Evolutionary conservation across 805 yeast species (phyloP), one percentile per base, ranked within the genome.

Genomic region (Lipomyces oligophaga): DNA sequence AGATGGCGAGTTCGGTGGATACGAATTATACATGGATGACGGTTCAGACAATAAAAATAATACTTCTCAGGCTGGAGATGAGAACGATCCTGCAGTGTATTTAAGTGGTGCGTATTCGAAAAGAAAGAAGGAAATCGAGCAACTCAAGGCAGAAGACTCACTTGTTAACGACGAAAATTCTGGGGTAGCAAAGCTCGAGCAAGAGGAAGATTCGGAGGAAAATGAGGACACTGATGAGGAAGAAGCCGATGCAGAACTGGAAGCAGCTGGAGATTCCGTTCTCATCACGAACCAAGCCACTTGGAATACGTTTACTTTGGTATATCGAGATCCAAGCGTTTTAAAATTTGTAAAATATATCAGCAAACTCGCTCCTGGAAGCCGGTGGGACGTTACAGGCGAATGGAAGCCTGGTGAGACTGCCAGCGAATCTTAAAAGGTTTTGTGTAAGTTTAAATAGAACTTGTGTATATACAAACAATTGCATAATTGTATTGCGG

Each of bases 331-430:
- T 62, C 79, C 83, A 6, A 77, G 81, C 39, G 89, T 90, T n/a
- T 70, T 94, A 67, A 84, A 89, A 64, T 93, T 93, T 66, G 80
- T 93, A 58, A 93, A 93, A 64, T 93, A 93, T 59, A 90, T 90
- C 16, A 85, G 96, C 60, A 78, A 78, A 65, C 78, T 78, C 52
- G 96, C 97, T 4, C 80, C 80, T 49, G 95, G 97, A 1, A 81
- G 93, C 33, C 74, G 98, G 62, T 93, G 96, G 96, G 99, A 93
- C 62, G 70, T 93, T 33, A 72, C 74, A 27, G 79, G 83, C 45
- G 83, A 82, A 59, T 90, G 95, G 93, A 25, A 39, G 35, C 41
- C 43, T 2, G 43, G 44, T 22, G 16, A 15, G 25, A 26, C 8
- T 33, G 33, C 16, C 11, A 34, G 34, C 6, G 38, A 26, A 8